These are phyloP conservation scores for Parastagonospora avenae DNA, from an alignment of 2,329 filamentous ascomycete genomes.

Conservation along the genomic window DNA sequence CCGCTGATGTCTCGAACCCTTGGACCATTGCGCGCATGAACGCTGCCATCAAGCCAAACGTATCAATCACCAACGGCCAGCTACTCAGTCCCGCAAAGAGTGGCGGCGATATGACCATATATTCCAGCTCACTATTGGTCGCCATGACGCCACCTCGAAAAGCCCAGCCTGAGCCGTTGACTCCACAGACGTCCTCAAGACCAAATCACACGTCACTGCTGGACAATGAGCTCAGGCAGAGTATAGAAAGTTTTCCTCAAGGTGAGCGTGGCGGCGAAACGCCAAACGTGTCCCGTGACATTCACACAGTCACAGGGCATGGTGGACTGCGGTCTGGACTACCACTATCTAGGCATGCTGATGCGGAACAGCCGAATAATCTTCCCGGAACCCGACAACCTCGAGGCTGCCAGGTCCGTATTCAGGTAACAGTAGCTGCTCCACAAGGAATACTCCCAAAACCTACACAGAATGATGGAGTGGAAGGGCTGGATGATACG, in stretches of 20 bases:
- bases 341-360: neutral
- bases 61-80: slow-evolving; percentile 17
- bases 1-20: slow-evolving; percentile 51
- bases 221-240: neutral
- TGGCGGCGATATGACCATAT: neutral
- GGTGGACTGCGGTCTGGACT: neutral
- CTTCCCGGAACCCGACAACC: no score
- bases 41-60: slow-evolving; percentile 25
- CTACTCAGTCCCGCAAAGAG: slow-evolving; percentile 34
- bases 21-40: slow-evolving; percentile 59
- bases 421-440: no score
- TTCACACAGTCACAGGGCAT: neutral
- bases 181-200: slow-evolving; percentile 20
- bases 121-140: slow-evolving; percentile 13
- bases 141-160: slow-evolving; percentile 1
- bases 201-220: neutral
- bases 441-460: neutral
- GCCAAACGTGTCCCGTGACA: no score
- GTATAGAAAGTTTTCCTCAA: neutral
- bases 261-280: neutral
- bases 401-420: no score
- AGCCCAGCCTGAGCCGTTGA: slow-evolving; percentile 12
- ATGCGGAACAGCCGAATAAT: no score
- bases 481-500: slow-evolving; percentile 13
- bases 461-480: slow-evolving; percentile 11